Evolutionary conservation across 768 basidiomycete genomes (phyloP).

Genomic region (Suillus subalutaceus): DNA sequence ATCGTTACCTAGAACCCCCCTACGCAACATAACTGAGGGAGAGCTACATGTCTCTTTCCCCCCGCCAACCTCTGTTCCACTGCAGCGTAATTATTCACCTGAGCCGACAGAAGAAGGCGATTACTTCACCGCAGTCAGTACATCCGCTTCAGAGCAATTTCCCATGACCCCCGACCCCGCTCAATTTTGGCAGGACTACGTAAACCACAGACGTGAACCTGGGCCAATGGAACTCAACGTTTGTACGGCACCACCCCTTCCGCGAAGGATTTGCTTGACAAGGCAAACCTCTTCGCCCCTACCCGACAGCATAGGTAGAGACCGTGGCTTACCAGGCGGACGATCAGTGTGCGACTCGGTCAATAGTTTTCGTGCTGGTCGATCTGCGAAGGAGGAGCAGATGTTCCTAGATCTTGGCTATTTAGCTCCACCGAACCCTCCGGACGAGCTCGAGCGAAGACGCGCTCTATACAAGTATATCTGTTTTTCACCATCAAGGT

Average conservation of each 20-base stretch:
- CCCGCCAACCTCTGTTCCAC: slow-evolving; percentile 21
- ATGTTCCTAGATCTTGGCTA: slow-evolving; percentile 67
- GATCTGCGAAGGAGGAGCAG: slow-evolving; percentile 67
- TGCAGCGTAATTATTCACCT: slow-evolving; percentile 26
- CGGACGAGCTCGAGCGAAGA: slow-evolving; percentile 80
- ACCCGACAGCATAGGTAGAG: slow-evolving; percentile 43
- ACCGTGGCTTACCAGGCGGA: slow-evolving; percentile 37
- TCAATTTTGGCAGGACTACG: slow-evolving; percentile 31
- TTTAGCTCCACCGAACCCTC: slow-evolving; percentile 80
- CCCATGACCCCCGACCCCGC: slow-evolving; percentile 19
- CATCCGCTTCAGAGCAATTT: slow-evolving; percentile 27
- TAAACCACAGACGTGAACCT: slow-evolving; percentile 27
- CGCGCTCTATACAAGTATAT: slow-evolving; percentile 83
- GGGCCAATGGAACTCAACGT: slow-evolving; percentile 33
- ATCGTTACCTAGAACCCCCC: slow-evolving; percentile 28
- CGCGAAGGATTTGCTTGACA: slow-evolving; percentile 56
- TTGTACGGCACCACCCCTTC: slow-evolving; percentile 49
- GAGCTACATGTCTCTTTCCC: slow-evolving; percentile 9
- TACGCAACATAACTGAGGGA: slow-evolving; percentile 12
- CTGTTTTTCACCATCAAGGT: slow-evolving; percentile 1
- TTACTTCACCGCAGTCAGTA: slow-evolving; percentile 32
- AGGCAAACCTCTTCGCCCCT: slow-evolving; percentile 70
- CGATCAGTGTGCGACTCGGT: slow-evolving; percentile 35
- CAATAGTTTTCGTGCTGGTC: slow-evolving; percentile 41
- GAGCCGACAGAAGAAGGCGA: slow-evolving; percentile 30